Evolutionary conservation across 805 yeast genomes (phyloP).

Genomic region (Debaryomyces hansenii): DNA sequence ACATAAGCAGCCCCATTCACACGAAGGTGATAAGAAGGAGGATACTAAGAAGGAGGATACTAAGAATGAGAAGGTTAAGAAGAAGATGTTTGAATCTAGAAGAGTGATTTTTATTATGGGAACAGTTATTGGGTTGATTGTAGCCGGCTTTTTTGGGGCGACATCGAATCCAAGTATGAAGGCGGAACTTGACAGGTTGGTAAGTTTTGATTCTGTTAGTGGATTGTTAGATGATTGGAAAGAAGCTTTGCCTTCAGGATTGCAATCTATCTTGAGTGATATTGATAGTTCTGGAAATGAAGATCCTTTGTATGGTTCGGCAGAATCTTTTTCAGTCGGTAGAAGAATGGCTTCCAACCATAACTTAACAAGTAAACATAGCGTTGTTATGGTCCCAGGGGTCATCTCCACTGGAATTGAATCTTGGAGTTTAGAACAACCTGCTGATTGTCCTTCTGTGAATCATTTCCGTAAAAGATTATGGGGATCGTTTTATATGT

Average conservation of each 20-base stretch:
- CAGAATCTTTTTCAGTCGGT: constrained; percentile 90
- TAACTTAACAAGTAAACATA: constrained; percentile 58
- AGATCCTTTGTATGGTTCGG: constrained; percentile 47
- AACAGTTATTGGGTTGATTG: constrained; percentile 63
- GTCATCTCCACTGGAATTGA: constrained; percentile 94
- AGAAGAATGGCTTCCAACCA: constrained; percentile 52
- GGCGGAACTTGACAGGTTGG: constrained; percentile 50
- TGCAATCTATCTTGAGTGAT: constrained; percentile 60
- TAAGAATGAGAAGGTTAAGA: constrained; percentile 13
- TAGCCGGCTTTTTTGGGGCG: constrained; percentile 59
- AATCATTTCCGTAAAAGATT: constrained; percentile 85
- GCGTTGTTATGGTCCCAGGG: constrained; percentile 93
- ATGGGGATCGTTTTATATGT: constrained; percentile 98
- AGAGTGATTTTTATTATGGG: constrained; percentile 68
- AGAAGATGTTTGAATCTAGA: constrained; percentile 47
- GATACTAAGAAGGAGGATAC: background rate
- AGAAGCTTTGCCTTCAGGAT: constrained; percentile 64
- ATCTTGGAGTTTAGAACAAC: constrained; percentile 84
- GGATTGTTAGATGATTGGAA: constrained; percentile 72
- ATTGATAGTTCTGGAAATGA: constrained; percentile 39
- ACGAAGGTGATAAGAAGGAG: background rate
- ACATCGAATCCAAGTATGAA: constrained; percentile 37
- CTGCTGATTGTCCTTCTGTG: constrained; percentile 75
- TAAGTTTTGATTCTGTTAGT: constrained; percentile 55
- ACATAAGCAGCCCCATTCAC: background rate